Percentiles rank a stretch among this genome's conserved stretches.
phyloP scores from a whole-genome alignment of 2,329 filamentous ascomycete species.

The Phyllosticta capitalensis region DNA sequence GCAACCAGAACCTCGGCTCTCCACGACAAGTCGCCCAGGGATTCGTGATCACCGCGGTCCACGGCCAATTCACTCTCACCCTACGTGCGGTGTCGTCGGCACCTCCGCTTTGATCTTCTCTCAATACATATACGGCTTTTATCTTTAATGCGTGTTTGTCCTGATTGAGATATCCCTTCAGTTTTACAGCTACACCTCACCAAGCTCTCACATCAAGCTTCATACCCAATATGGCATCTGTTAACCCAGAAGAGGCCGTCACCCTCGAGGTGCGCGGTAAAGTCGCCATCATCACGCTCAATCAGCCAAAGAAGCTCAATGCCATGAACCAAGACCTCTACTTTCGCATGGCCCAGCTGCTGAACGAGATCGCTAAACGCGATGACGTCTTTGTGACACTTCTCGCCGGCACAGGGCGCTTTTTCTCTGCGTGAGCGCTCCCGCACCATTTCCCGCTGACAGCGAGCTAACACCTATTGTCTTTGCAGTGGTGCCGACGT shows the following conservation, averaged over 20 bases:
- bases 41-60: neutral
- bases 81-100: neutral
- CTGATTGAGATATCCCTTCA: neutral
- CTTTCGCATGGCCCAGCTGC: slow-evolving; percentile 61
- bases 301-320: slow-evolving; percentile 79
- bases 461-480: neutral
- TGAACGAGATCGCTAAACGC: slow-evolving; percentile 68
- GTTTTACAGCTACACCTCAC: neutral
- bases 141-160: neutral
- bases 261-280: slow-evolving; percentile 56
- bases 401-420: slow-evolving; percentile 67
- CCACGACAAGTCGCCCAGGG: neutral
- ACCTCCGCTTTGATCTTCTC: neutral
- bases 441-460: neutral
- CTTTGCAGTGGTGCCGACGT: slow-evolving; percentile 67
- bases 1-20: slow-evolving; percentile 4
- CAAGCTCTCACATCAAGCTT: neutral
- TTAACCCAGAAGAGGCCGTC: slow-evolving; percentile 35
- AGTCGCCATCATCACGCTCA: slow-evolving; percentile 76
- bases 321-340: slow-evolving; percentile 65
- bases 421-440: slow-evolving; percentile 71
- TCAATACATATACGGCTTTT: neutral
- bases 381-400: slow-evolving; percentile 80
- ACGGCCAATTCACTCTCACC: neutral
- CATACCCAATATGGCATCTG: neutral